Conservation (phyloP, 108 stramenopile species). For the Fragilariopsis cylindrus region DNA sequence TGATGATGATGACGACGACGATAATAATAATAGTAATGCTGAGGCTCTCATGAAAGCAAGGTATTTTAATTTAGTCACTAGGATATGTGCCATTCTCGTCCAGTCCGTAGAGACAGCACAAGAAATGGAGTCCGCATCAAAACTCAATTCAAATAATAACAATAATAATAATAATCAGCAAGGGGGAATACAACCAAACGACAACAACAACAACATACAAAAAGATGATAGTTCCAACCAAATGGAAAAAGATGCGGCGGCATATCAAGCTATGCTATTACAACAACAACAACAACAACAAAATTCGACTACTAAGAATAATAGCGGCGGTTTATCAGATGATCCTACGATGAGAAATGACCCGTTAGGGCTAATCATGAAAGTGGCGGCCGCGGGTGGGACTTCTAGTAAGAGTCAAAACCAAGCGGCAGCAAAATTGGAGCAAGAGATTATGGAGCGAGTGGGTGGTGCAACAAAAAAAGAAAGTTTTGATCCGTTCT, state of each 20-base stretch:
- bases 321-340: too few species aligned
- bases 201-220: background rate
- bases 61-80: constrained; percentile 52
- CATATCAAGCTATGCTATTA: constrained; percentile 62
- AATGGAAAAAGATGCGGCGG: constrained; percentile 46
- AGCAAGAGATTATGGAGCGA: constrained; percentile 45
- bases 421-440: constrained; percentile 28
- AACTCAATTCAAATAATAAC: background rate
- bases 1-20: constrained; percentile 34
- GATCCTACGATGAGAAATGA: constrained; percentile 36
- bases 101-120: constrained; percentile 68
- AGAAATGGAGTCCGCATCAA: constrained; percentile 21
- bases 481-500: constrained; percentile 65
- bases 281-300: constrained; percentile 20
- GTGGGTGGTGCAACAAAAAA: constrained; percentile 31
- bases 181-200: background rate
- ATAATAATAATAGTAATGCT: background rate
- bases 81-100: constrained; percentile 68
- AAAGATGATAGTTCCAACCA: constrained; percentile 14
- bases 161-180: background rate
- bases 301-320: too few species aligned
- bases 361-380: constrained; percentile 40
- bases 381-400: constrained; percentile 38
- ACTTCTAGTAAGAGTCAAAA: constrained; percentile 22
- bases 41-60: constrained; percentile 37